A percentile compares a stretch with the other conserved stretches of the same genome.
phyloP scores from a whole-genome alignment of 2,329 filamentous ascomycete genomes.

The Pseudocercospora cruenta region DNA sequence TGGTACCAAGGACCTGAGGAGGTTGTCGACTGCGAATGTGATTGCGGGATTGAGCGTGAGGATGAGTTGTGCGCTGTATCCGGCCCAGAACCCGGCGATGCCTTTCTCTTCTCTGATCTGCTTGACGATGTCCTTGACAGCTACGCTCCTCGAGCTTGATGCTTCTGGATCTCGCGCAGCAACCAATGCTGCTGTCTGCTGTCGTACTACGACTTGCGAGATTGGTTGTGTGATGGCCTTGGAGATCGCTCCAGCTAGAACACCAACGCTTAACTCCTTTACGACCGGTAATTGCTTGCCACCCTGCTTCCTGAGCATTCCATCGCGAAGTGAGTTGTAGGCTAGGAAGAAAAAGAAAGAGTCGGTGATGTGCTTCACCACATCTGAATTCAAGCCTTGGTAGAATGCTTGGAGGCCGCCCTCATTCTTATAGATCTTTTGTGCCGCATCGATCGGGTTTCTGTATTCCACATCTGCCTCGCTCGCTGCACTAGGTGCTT shows the following conservation, averaged over 20 bases:
- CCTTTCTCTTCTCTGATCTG: conserved; percentile 72
- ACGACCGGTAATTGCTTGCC: conserved; percentile 58
- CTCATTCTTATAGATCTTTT: conserved; percentile 70
- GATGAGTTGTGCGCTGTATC: conserved; percentile 79
- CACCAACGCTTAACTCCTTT: conserved; percentile 75
- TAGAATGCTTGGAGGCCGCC: conserved; percentile 73
- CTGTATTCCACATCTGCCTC: conserved; percentile 58
- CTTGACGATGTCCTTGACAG: conserved; percentile 58
- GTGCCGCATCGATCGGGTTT: conserved; percentile 69
- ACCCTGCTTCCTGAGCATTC: conserved; percentile 44
- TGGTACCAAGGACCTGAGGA: conserved; percentile 66
- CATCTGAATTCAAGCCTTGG: conserved; percentile 49
- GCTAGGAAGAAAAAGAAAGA: conserved; percentile 86
- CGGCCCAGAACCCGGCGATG: conserved; percentile 78
- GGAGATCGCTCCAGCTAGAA: conserved; percentile 73
- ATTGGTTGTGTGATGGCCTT: conserved; percentile 79
- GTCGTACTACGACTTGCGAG: conserved; percentile 78
- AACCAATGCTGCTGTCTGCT: conserved; percentile 69
- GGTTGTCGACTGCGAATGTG: conserved; percentile 80
- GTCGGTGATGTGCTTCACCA: conserved; percentile 60
- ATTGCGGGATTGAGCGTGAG: conserved; percentile 84
- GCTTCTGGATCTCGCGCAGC: conserved; percentile 42
- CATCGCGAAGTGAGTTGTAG: conserved; percentile 65
- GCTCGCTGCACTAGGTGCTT: conserved; percentile 39
- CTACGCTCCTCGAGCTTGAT: conserved; percentile 42